Evolutionary conservation across 768 basidiomycete species (phyloP), one percentile per base, ranked within the genome.

Genomic region (Mycena olivaceomarginata): DNA sequence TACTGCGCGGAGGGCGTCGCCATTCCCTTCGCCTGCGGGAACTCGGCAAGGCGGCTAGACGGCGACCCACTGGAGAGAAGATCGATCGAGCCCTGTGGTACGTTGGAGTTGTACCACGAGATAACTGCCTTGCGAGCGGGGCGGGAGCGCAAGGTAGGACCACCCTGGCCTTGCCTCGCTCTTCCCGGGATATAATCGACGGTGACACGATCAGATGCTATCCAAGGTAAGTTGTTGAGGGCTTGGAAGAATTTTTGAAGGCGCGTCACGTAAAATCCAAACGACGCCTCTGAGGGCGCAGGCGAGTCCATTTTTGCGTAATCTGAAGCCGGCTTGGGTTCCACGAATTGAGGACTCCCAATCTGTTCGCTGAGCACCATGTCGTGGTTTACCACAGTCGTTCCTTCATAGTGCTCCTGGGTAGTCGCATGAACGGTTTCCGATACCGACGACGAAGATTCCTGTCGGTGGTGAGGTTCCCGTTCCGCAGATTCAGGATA

Each of bases 281-380:
- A 74, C 2, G 86, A 85, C 13, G 79, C 77, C 13, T 86, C 84
- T 13, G 88, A 85, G 0, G 82, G 84, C 6, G 87, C 85, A 2
- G 86, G 85, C 2, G 87, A 84, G 8, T 86, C 85, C 89, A 91
- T 90, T 76, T 89, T 90, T 39, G 86, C 88, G 77, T 90, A 91
- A 75, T 90, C 89, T 0, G 89, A 83, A 5, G 86, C 88, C 15
- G 84, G 88, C 20, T 83, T 85, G 5, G 88, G 89, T 53, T 89
- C 86, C 7, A 86, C 86, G 51, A 86, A 83, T 41, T 88, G 76
- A 0, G 89, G 89, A n/a, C 85, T 87, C 12, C 66, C 77, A 13
- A 79, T 79, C 37, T 84, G 81, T 48, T 79, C 81, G 51, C 72
- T 64, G 62, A 72, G 56, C n/a, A 57, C 48, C 75, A 57, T 75